Evolutionary conservation across 371 early-diverging fungal species (phyloP).

Genomic region (Nosema granulosis): DNA sequence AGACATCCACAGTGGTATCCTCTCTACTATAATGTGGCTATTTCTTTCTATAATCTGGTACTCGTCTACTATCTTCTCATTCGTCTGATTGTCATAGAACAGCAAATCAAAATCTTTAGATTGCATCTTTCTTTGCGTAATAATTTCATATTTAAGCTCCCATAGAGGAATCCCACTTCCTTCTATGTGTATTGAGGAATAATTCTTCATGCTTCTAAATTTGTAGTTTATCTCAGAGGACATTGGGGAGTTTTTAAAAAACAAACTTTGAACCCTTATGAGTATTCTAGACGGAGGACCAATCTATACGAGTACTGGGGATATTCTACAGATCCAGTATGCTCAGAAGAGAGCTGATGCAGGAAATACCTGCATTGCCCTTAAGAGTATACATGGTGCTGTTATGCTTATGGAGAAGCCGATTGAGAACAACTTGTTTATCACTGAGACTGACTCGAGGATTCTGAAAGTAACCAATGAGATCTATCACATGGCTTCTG

Average conservation of each 20-base stretch:
- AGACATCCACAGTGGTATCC: constrained; percentile 66
- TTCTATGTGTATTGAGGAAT: constrained; percentile 59
- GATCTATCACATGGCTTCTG: constrained; percentile 91
- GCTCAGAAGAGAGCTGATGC: constrained; percentile 86
- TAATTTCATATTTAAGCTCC: constrained; percentile 67
- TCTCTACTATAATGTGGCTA: constrained; percentile 62
- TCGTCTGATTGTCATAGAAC: constrained; percentile 63
- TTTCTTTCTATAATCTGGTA: constrained; percentile 61
- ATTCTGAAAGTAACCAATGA: constrained; percentile 79
- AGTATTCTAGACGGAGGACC: constrained; percentile 73
- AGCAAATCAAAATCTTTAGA: constrained; percentile 66
- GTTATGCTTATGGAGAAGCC: constrained; percentile 96
- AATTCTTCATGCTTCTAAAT: constrained; percentile 64
- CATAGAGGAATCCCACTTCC: constrained; percentile 63
- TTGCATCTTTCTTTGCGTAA: constrained; percentile 58
- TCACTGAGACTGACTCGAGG: constrained; percentile 78
- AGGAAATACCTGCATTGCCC: constrained; percentile 89
- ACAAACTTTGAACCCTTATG: constrained; percentile 32
- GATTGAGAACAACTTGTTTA: constrained; percentile 79
- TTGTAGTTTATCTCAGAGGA: constrained; percentile 59
- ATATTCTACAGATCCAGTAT: constrained; percentile 95
- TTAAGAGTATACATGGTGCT: constrained; percentile 90
- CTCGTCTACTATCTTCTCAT: constrained; percentile 64
- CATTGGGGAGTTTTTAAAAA: constrained; percentile 45
- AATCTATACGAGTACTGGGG: constrained; percentile 97